Conservation (phyloP, 768 basidiomycete genomes). For the Auricularia auricula-judae region DNA sequence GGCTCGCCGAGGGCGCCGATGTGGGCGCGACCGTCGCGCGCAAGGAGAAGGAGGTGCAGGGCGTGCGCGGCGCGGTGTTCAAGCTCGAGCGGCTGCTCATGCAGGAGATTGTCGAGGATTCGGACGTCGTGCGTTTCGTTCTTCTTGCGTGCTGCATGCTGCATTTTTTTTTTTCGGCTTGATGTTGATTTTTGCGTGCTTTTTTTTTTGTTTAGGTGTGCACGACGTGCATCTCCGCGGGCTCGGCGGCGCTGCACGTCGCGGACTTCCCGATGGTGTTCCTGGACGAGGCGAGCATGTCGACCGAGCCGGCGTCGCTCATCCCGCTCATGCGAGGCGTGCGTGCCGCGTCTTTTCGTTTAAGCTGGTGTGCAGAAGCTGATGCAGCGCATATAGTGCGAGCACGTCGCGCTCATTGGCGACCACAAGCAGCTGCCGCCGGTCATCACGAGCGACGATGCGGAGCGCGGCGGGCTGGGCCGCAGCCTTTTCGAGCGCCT, state of each 20-base stretch:
- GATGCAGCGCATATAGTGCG: constrained; percentile 36
- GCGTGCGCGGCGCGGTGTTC: constrained; percentile 34
- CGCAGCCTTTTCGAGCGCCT: constrained; percentile 83
- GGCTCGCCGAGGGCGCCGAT: background rate
- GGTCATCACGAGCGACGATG: constrained; percentile 69
- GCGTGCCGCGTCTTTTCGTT: constrained; percentile 24
- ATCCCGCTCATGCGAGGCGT: constrained; percentile 93
- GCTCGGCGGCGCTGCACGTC: constrained; percentile 49
- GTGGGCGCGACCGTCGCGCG: constrained; percentile 4
- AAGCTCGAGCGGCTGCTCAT: constrained; percentile 53
- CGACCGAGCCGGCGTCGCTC: constrained; percentile 84
- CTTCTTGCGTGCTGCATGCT: constrained; percentile 7
- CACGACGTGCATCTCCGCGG: constrained; percentile 79
- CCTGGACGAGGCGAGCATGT: constrained; percentile 93
- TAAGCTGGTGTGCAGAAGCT: constrained; percentile 8
- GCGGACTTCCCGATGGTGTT: constrained; percentile 90
- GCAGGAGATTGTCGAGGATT: constrained; percentile 44
- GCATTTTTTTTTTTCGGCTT: too few species aligned
- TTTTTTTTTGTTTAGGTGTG: constrained; percentile 43
- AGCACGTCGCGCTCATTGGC: constrained; percentile 83
- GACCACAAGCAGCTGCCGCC: constrained; percentile 95
- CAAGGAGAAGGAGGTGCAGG: constrained; percentile 22
- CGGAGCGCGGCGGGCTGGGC: constrained; percentile 59
- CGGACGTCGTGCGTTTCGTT: constrained; percentile 44
- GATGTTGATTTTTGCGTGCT: constrained; percentile 6